Evolutionary conservation across 495 filamentous ascomycete genomes (phyloP).

Genomic region (Aspergillus saccharolyticus): DNA sequence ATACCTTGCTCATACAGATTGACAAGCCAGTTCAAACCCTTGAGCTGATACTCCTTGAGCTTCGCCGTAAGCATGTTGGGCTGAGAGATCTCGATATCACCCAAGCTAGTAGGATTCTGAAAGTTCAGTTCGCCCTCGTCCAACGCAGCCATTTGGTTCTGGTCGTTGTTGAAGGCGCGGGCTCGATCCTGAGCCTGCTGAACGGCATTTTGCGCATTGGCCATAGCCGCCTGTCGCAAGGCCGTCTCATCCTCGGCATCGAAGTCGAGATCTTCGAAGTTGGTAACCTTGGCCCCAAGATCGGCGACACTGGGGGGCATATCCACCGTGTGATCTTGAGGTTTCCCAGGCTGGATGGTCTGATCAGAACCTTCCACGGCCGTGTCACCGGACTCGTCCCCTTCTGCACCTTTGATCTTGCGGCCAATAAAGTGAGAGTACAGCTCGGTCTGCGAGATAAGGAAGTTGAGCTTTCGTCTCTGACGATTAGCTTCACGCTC

Average conservation of each 20-base stretch:
- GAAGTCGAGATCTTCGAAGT: conserved; percentile 93
- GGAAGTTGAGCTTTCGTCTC: conserved; percentile 97
- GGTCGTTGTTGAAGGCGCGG: conserved; percentile 76
- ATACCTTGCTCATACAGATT: conserved; percentile 99
- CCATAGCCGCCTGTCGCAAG: conserved; percentile 77
- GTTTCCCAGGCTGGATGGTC: conserved; percentile 41
- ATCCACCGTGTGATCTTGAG: conserved; percentile 46
- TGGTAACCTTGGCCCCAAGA: conserved; percentile 66
- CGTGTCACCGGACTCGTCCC: conserved; percentile 80
- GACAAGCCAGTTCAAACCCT: conserved; percentile 98
- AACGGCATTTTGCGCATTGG: conserved; percentile 94
- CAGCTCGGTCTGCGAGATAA: conserved; percentile 97
- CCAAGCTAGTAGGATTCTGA: conserved; percentile 94
- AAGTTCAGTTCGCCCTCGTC: conserved; percentile 97
- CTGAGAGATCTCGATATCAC: conserved; percentile 88
- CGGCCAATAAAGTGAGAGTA: conserved; percentile 99
- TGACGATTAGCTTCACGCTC: conserved; percentile 96
- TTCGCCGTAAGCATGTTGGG: conserved; percentile 90
- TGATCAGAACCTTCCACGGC: conserved; percentile 52
- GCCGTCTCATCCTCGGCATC: conserved; percentile 88
- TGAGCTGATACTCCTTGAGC: conserved; percentile 97
- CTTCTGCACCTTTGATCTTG: conserved; percentile 95
- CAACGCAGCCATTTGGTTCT: conserved; percentile 47
- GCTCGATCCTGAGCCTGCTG: conserved; percentile 92
- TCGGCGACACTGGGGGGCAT: conserved; percentile 56